A percentile compares a stretch with the other conserved stretches of the same genome.
phyloP scores from a whole-genome alignment of 495 filamentous ascomycete genomes.

The Tetracladium marchalianum region DNA sequence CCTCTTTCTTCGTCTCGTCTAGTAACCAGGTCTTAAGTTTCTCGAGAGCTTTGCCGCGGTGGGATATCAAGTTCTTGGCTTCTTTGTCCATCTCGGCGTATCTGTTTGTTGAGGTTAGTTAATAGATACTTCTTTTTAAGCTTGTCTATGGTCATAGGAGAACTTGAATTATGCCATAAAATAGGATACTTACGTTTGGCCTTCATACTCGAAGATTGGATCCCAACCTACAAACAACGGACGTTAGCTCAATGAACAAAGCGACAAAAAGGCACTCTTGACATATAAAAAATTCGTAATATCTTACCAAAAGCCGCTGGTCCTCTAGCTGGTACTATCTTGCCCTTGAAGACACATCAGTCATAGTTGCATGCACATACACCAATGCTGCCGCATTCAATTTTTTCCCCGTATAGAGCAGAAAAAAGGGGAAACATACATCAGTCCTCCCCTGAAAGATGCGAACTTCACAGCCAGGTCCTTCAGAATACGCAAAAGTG shows the following conservation, averaged over 20 bases:
- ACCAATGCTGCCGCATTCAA: neutral
- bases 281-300: neutral
- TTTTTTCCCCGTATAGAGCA: neutral
- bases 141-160: neutral
- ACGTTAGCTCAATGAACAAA: neutral
- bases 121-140: constrained; percentile 1
- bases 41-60: constrained; percentile 74
- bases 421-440: constrained; percentile 19
- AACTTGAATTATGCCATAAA: too few species aligned
- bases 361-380: constrained; percentile 14
- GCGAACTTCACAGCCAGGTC: constrained; percentile 75
- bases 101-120: constrained; percentile 19
- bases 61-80: constrained; percentile 88
- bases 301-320: constrained; percentile 66
- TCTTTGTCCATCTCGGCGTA: constrained; percentile 93
- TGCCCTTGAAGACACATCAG: constrained; percentile 39
- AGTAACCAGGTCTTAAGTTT: constrained; percentile 81
- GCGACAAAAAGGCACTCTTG: neutral
- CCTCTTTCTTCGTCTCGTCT: constrained; percentile 21
- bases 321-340: constrained; percentile 69
- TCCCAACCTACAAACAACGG: constrained; percentile 64
- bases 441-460: constrained; percentile 83
- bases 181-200: constrained; percentile 57
- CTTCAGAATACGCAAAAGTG: constrained; percentile 85
- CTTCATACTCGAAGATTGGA: constrained; percentile 89